These are phyloP conservation scores for Sclerotinia subarctica DNA, from an alignment of 2,329 filamentous ascomycete genomes.

Conservation along the genomic window DNA sequence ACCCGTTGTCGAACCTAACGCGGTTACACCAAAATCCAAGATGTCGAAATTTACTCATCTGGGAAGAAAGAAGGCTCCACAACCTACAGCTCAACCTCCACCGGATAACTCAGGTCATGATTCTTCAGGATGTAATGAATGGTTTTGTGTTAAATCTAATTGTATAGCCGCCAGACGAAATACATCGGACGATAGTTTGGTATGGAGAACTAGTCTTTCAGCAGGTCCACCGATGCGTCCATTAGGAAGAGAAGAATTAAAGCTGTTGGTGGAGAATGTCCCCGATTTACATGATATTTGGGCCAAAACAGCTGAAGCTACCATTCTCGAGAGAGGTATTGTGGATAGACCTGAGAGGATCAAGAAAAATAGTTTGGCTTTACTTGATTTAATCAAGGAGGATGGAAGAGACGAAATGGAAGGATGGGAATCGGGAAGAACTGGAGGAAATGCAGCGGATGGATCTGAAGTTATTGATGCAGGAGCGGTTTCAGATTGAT, in stretches of 20 bases:
- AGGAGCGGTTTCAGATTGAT: conserved; percentile 14
- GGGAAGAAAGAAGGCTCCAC: conserved; percentile 51
- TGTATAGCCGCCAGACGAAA: conserved; percentile 32
- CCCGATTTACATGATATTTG: conserved; percentile 59
- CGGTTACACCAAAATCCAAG: conserved; percentile 46
- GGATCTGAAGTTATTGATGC: background rate
- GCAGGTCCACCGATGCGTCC: conserved; percentile 61
- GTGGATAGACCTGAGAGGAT: conserved; percentile 58
- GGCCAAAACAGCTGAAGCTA: conserved; percentile 59
- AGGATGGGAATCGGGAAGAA: conserved; percentile 47
- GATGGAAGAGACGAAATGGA: conserved; percentile 58
- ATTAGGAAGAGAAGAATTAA: conserved; percentile 50
- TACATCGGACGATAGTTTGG: conserved; percentile 41
- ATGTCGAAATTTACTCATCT: conserved; percentile 48
- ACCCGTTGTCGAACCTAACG: conserved; percentile 33
- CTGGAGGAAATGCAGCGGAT: background rate
- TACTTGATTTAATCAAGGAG: conserved; percentile 62
- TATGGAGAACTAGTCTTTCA: conserved; percentile 58
- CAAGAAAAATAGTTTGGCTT: conserved; percentile 59
- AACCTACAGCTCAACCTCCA: conserved; percentile 5
- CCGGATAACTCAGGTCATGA: conserved; percentile 29
- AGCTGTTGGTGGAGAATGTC: conserved; percentile 52
- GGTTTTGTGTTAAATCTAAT: conserved; percentile 39
- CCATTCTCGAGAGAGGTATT: conserved; percentile 58
- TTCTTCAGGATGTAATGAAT: conserved; percentile 35